Conservation (phyloP, 495 filamentous ascomycete species). For the Penicillium waksmanii region DNA sequence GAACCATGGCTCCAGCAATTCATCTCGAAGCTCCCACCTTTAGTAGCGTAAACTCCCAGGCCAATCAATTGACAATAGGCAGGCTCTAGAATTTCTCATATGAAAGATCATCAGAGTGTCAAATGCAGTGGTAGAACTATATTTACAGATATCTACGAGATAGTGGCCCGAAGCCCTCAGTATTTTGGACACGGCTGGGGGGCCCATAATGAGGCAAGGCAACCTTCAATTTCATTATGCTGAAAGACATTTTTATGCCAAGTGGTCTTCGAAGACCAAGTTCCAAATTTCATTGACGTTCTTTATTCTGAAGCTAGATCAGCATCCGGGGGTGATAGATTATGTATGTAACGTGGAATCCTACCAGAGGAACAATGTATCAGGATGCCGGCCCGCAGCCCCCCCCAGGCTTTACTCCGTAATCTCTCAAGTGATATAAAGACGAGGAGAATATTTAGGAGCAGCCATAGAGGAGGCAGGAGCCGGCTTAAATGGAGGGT, state of each 20-base stretch:
- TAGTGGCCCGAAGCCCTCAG: no score
- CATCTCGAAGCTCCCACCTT: no score
- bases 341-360: constrained; percentile 4
- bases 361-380: constrained; percentile 37
- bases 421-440: neutral
- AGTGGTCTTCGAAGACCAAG: neutral
- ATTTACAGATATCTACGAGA: no score
- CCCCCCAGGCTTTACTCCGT: constrained; percentile 13
- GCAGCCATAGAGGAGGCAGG: constrained; percentile 6
- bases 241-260: constrained; percentile 5
- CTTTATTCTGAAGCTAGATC: constrained; percentile 22
- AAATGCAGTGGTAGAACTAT: no score
- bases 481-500: neutral
- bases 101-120: no score
- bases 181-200: no score
- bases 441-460: neutral
- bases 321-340: constrained; percentile 8
- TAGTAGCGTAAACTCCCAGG: no score
- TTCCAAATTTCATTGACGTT: neutral
- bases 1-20: no score
- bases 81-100: no score
- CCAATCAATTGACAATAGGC: no score
- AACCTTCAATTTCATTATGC: constrained; percentile 5
- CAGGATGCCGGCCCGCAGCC: constrained; percentile 37
- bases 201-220: neutral